Conservation (phyloP, 2,329 filamentous ascomycete species). For the Pyricularia sp. region DNA sequence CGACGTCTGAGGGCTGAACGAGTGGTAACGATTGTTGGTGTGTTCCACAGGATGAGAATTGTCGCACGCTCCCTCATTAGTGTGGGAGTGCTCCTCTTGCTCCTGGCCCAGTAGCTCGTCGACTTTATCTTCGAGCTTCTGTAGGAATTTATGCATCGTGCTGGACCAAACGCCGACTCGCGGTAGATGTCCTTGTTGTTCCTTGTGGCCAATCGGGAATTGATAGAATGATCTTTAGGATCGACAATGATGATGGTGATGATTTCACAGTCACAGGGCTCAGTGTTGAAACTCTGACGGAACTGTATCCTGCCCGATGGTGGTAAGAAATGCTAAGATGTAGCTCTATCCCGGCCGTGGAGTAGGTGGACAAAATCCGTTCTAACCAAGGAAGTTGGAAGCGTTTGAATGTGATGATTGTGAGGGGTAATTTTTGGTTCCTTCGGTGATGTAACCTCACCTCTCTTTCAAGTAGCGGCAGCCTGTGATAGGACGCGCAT, state of each 20-base stretch:
- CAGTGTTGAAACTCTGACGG: not conserved
- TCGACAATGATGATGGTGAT: not conserved
- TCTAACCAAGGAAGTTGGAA: not conserved
- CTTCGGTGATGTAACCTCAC: not conserved
- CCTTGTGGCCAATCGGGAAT: not conserved
- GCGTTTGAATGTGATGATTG: not conserved
- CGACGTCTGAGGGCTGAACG: constrained; percentile 60
- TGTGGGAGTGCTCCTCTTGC: constrained; percentile 27
- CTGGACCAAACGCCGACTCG: not conserved
- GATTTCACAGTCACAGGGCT: not conserved
- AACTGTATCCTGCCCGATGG: not conserved
- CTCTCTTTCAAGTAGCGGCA: not conserved
- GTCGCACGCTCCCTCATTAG: constrained; percentile 25
- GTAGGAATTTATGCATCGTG: constrained; percentile 26
- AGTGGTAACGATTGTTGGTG: constrained; percentile 41
- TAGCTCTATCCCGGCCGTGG: not conserved
- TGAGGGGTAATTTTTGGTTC: not conserved
- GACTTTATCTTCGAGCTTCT: constrained; percentile 29
- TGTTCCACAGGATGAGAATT: constrained; percentile 28
- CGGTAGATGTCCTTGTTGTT: not conserved
- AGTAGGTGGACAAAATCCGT: not conserved
- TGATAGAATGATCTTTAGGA: not conserved
- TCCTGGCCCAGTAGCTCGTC: constrained; percentile 26
- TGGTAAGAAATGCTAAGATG: not conserved
- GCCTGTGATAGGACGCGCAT: not conserved